phyloP scores from a whole-genome alignment of 106 monocot genomes.

The Alisma plantagoaquatica region DNA sequence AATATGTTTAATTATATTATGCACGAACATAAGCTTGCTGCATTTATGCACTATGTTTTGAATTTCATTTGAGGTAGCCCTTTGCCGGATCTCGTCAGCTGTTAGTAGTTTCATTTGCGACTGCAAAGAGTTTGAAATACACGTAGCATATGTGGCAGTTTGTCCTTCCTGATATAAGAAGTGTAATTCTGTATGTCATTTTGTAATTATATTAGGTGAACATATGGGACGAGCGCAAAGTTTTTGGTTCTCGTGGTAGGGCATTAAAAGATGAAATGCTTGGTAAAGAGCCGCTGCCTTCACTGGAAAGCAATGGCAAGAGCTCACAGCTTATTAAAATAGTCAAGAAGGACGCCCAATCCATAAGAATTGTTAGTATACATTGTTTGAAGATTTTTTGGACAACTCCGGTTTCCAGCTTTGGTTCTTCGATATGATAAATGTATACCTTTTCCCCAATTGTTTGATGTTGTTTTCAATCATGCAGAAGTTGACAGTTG shows the following conservation, averaged over 20 bases:
- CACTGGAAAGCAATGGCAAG: constrained; percentile 45
- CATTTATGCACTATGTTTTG: too few relatives aligned
- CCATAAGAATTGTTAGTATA: constrained; percentile 78
- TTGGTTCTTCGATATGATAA: background rate
- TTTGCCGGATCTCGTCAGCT: too few relatives aligned
- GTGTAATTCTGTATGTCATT: too few relatives aligned
- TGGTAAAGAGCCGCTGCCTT: constrained; percentile 36
- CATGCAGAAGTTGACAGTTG: constrained; percentile 84
- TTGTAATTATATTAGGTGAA: too few relatives aligned
- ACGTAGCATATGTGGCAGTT: too few relatives aligned
- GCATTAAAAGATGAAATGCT: constrained; percentile 82
- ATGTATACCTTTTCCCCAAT: background rate
- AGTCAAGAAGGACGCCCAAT: constrained; percentile 68
- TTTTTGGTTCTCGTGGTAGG: constrained; percentile 88
- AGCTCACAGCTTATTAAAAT: constrained; percentile 60
- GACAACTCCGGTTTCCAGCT: background rate
- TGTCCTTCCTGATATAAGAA: too few relatives aligned
- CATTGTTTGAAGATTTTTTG: background rate
- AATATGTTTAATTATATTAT: too few relatives aligned
- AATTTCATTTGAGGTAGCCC: too few relatives aligned
- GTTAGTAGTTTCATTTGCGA: too few relatives aligned
- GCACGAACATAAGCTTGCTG: too few relatives aligned
- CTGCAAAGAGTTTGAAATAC: too few relatives aligned
- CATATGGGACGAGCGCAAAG: constrained; percentile 98
- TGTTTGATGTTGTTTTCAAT: too few relatives aligned